A percentile compares a stretch with the other conserved stretches of the same genome.
phyloP scores from a whole-genome alignment of 2,329 filamentous ascomycete species.

The Microcyclospora tardicrescens region DNA sequence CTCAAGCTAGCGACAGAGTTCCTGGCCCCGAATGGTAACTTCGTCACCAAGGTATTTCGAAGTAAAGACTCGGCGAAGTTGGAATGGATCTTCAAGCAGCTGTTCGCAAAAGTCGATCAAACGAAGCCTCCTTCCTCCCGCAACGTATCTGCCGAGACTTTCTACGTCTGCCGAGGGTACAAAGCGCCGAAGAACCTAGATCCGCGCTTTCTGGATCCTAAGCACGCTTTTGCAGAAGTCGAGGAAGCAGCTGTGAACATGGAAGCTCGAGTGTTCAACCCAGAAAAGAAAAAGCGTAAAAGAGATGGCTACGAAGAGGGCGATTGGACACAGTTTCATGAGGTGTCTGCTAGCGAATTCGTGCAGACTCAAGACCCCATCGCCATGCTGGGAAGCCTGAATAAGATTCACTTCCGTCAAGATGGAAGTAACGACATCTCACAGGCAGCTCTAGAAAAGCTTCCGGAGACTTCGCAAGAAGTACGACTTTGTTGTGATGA shows the following conservation, averaged over 20 bases:
- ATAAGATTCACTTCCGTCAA: slow-evolving; percentile 72
- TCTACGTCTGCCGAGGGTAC: slow-evolving; percentile 90
- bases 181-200: slow-evolving; percentile 92
- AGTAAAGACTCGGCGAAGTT: slow-evolving; percentile 95
- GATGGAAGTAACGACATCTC: slow-evolving; percentile 65
- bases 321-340: slow-evolving; percentile 85
- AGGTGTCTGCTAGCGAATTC: slow-evolving; percentile 78
- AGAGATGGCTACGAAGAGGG: slow-evolving; percentile 95
- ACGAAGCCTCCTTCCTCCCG: slow-evolving; percentile 93
- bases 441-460: slow-evolving; percentile 68
- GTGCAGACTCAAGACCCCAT: slow-evolving; percentile 91
- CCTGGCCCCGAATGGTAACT: slow-evolving; percentile 73
- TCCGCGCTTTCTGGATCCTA: slow-evolving; percentile 79
- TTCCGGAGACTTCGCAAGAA: slow-evolving; percentile 77
- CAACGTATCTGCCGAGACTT: slow-evolving; percentile 96
- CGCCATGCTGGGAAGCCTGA: slow-evolving; percentile 73
- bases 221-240: slow-evolving; percentile 86
- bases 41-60: slow-evolving; percentile 94
- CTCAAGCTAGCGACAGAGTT: slow-evolving; percentile 94
- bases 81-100: slow-evolving; percentile 94
- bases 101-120: slow-evolving; percentile 89
- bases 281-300: slow-evolving; percentile 94
- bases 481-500: slow-evolving; percentile 67
- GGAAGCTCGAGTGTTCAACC: slow-evolving; percentile 96
- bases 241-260: slow-evolving; percentile 77